Conservation (phyloP, 441 rosid genomes). For the Syzygium syzygioides region DNA sequence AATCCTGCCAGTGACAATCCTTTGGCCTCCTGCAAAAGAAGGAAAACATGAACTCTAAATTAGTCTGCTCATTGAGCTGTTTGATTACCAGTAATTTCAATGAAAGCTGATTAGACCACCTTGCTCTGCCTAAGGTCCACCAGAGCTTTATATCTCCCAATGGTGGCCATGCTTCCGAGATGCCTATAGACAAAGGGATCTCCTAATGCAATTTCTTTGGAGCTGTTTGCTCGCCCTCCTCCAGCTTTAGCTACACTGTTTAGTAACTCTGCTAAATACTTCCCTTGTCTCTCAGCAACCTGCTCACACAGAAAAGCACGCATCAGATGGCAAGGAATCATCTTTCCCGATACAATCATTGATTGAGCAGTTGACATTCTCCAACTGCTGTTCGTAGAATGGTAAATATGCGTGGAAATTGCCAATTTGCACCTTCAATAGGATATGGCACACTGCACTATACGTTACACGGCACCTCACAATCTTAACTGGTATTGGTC, state of each 20-base stretch:
- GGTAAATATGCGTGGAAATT: neutral
- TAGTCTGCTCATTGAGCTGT: neutral
- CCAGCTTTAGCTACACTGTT: constrained; percentile 53
- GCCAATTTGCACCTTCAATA: neutral
- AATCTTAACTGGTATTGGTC: neutral
- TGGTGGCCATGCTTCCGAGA: constrained; percentile 90
- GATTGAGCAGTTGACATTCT: neutral
- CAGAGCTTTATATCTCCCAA: constrained; percentile 83
- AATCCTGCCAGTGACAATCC: constrained; percentile 81
- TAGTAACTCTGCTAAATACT: constrained; percentile 53
- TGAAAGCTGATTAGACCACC: constrained; percentile 26
- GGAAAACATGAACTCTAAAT: neutral
- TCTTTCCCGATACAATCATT: neutral
- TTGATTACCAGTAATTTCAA: neutral
- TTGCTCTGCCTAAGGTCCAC: constrained; percentile 87
- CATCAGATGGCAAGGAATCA: neutral
- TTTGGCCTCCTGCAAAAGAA: constrained; percentile 46
- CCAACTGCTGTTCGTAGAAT: neutral
- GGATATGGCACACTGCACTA: neutral
- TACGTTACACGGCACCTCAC: neutral
- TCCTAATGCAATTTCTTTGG: constrained; percentile 46
- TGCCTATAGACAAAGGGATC: constrained; percentile 76
- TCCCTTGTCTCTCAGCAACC: constrained; percentile 94
- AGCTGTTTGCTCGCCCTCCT: constrained; percentile 61
- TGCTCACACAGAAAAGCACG: constrained; percentile 10